Percentiles rank a stretch among this genome's conserved stretches.
Conservation (phyloP, 441 rosid genomes). For the Erodium texanum region DNA sequence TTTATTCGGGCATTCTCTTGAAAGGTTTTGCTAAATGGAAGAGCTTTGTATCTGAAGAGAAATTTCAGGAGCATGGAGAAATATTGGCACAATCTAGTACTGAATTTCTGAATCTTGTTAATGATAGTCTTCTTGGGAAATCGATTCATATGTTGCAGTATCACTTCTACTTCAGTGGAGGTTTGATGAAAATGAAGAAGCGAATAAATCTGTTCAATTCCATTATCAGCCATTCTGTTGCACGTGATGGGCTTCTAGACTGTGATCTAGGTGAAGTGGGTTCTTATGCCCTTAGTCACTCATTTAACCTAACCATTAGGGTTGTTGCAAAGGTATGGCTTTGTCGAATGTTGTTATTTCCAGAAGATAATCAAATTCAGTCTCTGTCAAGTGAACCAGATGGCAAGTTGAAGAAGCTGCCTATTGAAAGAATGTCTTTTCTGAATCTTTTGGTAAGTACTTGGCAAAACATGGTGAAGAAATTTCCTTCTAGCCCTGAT, state of each 20-base stretch:
- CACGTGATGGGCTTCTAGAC: conserved; percentile 47
- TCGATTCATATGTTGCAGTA: conserved; percentile 53
- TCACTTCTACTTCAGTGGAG: conserved; percentile 44
- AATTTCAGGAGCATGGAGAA: conserved; percentile 52
- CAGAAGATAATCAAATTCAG: conserved; percentile 26
- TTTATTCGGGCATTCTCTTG: conserved; percentile 50
- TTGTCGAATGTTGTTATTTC: conserved; percentile 52
- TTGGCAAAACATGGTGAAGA: conserved; percentile 64
- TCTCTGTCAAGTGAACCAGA: conserved; percentile 26
- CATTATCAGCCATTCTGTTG: conserved; percentile 31
- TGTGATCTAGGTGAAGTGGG: conserved; percentile 40
- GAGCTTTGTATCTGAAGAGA: conserved; percentile 44
- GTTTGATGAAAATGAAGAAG: conserved; percentile 34
- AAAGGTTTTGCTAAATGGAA: conserved; percentile 53
- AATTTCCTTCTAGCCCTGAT: conserved; percentile 28
- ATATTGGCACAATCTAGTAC: conserved; percentile 38
- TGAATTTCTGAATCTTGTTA: conserved; percentile 44
- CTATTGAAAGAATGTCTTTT: conserved; percentile 38
- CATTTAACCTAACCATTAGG: conserved; percentile 48
- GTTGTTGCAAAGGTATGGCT: conserved; percentile 54
- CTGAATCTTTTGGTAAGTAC: conserved; percentile 43
- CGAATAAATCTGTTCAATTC: conserved; percentile 50
- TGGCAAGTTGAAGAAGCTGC: conserved; percentile 22
- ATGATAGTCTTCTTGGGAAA: conserved; percentile 67
- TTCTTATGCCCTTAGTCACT: conserved; percentile 32